Evolutionary conservation across 345 rosid species (phyloP).

Genomic region (rapeseed (Brassica napus)): DNA sequence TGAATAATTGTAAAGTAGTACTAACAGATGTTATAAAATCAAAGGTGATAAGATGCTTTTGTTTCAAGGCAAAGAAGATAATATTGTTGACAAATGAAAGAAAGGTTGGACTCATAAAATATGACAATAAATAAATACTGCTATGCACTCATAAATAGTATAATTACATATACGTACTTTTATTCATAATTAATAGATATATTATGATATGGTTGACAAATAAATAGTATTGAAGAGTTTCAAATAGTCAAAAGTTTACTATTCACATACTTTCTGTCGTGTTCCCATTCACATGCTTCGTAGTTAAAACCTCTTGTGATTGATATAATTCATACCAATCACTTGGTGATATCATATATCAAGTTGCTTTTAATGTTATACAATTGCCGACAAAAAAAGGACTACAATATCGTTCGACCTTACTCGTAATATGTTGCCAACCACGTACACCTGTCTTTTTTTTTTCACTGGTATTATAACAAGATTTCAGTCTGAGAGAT

Average conservation of each 20-base stretch:
- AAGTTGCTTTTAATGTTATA: slow-evolving; percentile 1
- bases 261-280: slow-evolving; percentile 21
- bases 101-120: background rate
- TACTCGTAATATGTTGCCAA: background rate
- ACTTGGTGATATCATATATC: background rate
- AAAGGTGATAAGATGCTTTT: slow-evolving; percentile 19
- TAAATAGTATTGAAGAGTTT: background rate
- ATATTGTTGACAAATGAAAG: slow-evolving; percentile 4
- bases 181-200: too few relatives aligned
- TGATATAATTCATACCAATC: background rate
- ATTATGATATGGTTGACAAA: slow-evolving; percentile 22
- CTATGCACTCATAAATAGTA: too few relatives aligned
- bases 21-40: background rate
- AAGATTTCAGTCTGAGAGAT: too few relatives aligned
- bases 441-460: background rate
- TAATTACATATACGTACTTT: too few relatives aligned
- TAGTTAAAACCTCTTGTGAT: background rate
- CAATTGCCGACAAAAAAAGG: background rate
- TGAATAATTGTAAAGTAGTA: background rate
- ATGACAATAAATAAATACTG: background rate
- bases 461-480: too few relatives aligned
- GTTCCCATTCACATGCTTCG: slow-evolving; percentile 15
- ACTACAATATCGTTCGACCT: background rate
- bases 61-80: slow-evolving; percentile 15
- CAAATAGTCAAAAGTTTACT: slow-evolving; percentile 23